Evolutionary conservation across 108 stramenopile species (phyloP).

Genomic region (Epithemia pelagica): DNA sequence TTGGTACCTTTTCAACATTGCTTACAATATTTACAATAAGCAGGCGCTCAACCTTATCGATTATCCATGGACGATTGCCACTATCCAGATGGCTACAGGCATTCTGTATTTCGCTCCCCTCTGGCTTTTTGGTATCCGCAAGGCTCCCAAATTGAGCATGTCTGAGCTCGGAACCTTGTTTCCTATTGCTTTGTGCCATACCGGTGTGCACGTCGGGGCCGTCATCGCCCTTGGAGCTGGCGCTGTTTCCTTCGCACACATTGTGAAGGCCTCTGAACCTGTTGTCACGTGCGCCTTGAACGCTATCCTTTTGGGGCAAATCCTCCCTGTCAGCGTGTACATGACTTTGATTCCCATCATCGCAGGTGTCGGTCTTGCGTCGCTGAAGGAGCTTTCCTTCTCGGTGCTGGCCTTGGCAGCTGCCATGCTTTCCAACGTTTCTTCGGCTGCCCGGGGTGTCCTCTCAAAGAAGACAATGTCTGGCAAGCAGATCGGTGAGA

Average conservation of each 20-base stretch:
- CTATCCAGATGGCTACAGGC: conserved; percentile 93
- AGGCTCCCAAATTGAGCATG: conserved; percentile 83
- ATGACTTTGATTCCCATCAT: conserved; percentile 94
- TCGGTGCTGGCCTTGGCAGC: conserved; percentile 89
- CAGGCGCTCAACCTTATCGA: conserved; percentile 85
- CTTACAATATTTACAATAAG: conserved; percentile 99
- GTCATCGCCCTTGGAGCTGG: conserved; percentile 96
- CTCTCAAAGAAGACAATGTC: conserved; percentile 92
- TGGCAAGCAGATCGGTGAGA: conserved; percentile 93
- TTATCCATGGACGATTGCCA: conserved; percentile 93
- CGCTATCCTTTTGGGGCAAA: conserved; percentile 81
- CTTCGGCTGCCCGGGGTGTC: conserved; percentile 93
- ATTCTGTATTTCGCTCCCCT: conserved; percentile 83
- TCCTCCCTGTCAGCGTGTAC: conserved; percentile 84
- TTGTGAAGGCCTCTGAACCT: conserved; percentile 99
- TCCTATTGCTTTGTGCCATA: conserved; percentile 94
- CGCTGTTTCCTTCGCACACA: conserved; percentile 99
- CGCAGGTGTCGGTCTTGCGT: conserved; percentile 94
- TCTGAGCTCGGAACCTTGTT: conserved; percentile 86
- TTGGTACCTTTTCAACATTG: conserved; percentile 98
- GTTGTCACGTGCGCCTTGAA: conserved; percentile 92
- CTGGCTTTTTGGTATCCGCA: conserved; percentile 82
- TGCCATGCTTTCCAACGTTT: conserved; percentile 97
- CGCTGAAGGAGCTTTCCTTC: conserved; percentile 97
- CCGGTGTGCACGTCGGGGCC: conserved; percentile 93